Conservation (phyloP, 768 basidiomycete species). For the Chalciporus piperatus region DNA sequence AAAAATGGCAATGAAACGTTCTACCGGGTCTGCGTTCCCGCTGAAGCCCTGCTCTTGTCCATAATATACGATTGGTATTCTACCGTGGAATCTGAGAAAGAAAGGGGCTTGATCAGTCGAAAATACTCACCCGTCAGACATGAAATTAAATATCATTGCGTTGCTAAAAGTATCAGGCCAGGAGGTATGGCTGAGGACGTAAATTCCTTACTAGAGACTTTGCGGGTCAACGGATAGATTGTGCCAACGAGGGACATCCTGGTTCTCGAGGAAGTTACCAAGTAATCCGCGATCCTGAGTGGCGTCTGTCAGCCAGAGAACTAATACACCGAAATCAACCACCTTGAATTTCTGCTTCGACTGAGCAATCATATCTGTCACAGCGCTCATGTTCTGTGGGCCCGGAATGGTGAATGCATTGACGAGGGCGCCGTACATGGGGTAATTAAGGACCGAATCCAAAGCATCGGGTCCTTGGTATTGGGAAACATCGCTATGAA, state of each 20-base stretch:
- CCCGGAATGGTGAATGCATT: constrained; percentile 74
- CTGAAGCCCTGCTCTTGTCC: constrained; percentile 74
- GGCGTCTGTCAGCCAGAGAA: background rate
- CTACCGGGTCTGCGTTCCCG: constrained; percentile 64
- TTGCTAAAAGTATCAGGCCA: constrained; percentile 43
- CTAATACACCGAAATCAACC: background rate
- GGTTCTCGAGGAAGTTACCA: constrained; percentile 81
- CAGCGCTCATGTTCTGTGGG: constrained; percentile 53
- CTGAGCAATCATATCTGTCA: constrained; percentile 51
- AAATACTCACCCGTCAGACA: constrained; percentile 58
- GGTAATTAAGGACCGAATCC: constrained; percentile 72
- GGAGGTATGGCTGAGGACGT: background rate
- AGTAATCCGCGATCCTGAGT: constrained; percentile 35
- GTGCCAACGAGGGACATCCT: constrained; percentile 73
- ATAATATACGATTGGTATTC: constrained; percentile 80
- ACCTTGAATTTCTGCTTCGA: constrained; percentile 54
- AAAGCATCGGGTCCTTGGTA: constrained; percentile 63
- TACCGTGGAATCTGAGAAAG: constrained; percentile 11
- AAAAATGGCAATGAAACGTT: constrained; percentile 11
- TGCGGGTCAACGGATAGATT: constrained; percentile 71
- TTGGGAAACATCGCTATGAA: constrained; percentile 46
- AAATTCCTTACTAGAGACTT: constrained; percentile 52
- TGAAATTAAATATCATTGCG: constrained; percentile 71
- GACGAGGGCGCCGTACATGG: constrained; percentile 61
- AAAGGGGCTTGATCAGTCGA: background rate